Percentiles rank a stretch among this genome's conserved stretches.
Conservation (phyloP, 352 stramenopile species). For the Phytopythium mirpurense region DNA sequence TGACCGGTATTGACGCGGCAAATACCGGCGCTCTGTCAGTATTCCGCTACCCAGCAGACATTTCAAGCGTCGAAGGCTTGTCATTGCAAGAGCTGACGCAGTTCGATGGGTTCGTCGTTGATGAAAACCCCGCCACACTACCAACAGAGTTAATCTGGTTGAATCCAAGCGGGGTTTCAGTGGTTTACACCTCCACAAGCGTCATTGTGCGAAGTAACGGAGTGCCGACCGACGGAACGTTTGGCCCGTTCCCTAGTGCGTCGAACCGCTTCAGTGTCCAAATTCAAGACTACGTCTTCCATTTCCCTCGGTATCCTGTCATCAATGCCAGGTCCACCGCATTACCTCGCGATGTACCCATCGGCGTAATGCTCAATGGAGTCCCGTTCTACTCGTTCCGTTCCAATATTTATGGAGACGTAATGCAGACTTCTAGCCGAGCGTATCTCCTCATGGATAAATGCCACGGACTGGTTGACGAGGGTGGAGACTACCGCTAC, state of each 20-base stretch:
- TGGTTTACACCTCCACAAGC: slow-evolving; percentile 43
- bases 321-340: slow-evolving; percentile 15
- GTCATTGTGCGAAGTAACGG: slow-evolving; percentile 59
- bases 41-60: slow-evolving; percentile 41
- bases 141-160: slow-evolving; percentile 32
- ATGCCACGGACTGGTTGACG: slow-evolving; percentile 64
- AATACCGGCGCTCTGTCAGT: slow-evolving; percentile 18
- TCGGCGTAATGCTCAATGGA: slow-evolving; percentile 74
- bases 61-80: slow-evolving; percentile 45
- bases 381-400: slow-evolving; percentile 52
- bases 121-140: slow-evolving; percentile 28
- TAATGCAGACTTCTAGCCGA: slow-evolving; percentile 32
- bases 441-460: slow-evolving; percentile 52
- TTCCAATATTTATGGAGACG: slow-evolving; percentile 33
- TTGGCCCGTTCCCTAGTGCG: slow-evolving; percentile 59
- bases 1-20: slow-evolving; percentile 35
- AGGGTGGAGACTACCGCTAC: slow-evolving; percentile 65
- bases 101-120: slow-evolving; percentile 52
- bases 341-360: slow-evolving; percentile 31
- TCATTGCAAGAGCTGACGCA: slow-evolving; percentile 33
- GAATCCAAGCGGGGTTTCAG: slow-evolving; percentile 39
- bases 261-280: slow-evolving; percentile 47
- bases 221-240: slow-evolving; percentile 31
- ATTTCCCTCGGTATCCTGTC: slow-evolving; percentile 40
- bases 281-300: slow-evolving; percentile 62